phyloP scores from a whole-genome alignment of 2,329 filamentous ascomycete genomes.

The Xylaria sp. region DNA sequence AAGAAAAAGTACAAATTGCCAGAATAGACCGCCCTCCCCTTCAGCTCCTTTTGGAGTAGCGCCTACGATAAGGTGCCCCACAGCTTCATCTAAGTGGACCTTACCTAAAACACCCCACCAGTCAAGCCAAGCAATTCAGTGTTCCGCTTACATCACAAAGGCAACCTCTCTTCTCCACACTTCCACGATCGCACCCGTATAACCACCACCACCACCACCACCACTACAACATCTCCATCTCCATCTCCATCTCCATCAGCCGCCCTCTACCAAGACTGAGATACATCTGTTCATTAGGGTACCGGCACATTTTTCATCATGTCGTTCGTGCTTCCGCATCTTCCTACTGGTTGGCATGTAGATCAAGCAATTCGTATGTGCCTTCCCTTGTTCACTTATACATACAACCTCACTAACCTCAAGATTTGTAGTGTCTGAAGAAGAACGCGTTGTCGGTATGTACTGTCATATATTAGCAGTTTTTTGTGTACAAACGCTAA shows the following conservation, averaged over 20 bases:
- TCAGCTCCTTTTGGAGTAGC: slow-evolving; percentile 35
- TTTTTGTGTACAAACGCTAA: neutral
- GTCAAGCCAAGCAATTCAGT: neutral
- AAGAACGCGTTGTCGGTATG: slow-evolving; percentile 79
- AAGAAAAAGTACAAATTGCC: slow-evolving; percentile 38
- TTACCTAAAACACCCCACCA: neutral
- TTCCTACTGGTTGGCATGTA: slow-evolving; percentile 95
- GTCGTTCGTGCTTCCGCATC: slow-evolving; percentile 91
- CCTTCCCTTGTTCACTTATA: neutral
- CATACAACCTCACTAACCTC: slow-evolving; percentile 19
- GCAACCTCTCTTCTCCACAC: neutral
- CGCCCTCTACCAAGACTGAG: neutral
- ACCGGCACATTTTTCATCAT: slow-evolving; percentile 48
- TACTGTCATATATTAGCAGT: neutral
- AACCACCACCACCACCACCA: neutral
- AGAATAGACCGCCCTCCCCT: slow-evolving; percentile 39
- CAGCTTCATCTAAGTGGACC: slow-evolving; percentile 9
- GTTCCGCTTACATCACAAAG: slow-evolving; percentile 19
- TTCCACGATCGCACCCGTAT: neutral
- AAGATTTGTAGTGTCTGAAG: slow-evolving; percentile 66
- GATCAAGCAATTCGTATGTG: slow-evolving; percentile 82
- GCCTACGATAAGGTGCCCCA: slow-evolving; percentile 20
- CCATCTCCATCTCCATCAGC: neutral
- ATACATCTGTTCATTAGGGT: neutral
- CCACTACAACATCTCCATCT: slow-evolving; percentile 11